Evolutionary conservation across 345 rosid genomes (phyloP).

Genomic region (Citrus maxima): DNA sequence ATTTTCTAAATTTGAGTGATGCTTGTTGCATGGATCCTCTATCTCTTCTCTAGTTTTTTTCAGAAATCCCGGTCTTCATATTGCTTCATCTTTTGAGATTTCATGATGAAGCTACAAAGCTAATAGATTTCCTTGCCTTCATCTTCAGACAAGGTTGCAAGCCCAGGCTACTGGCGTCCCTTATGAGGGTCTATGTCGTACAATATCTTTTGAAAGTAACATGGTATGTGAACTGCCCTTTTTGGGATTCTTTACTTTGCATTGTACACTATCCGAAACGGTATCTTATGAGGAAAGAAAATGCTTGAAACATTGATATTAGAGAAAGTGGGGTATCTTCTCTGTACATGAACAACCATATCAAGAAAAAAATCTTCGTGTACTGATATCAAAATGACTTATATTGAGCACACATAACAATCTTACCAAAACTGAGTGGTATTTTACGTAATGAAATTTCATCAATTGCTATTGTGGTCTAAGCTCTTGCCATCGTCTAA

Average conservation of each 20-base stretch:
- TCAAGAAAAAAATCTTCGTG: background rate
- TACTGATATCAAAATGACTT: background rate
- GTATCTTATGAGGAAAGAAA: background rate
- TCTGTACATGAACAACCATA: background rate
- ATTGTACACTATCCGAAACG: background rate
- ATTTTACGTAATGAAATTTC: background rate
- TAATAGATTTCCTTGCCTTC: background rate
- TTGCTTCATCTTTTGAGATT: background rate
- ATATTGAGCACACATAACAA: background rate
- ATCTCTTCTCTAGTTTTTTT: background rate
- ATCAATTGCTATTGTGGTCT: background rate
- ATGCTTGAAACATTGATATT: background rate
- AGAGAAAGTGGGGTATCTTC: background rate
- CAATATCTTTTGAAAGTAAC: constrained; percentile 50
- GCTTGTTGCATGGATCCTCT: background rate
- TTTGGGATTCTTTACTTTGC: background rate
- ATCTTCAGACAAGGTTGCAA: constrained; percentile 84
- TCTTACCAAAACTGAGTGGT: background rate
- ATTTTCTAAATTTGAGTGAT: background rate
- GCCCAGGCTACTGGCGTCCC: constrained; percentile 95
- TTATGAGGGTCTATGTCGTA: constrained; percentile 51
- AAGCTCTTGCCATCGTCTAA: background rate
- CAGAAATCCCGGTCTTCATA: background rate
- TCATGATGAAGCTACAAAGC: background rate
- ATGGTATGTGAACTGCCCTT: constrained; percentile 19